A percentile compares a stretch with the other conserved stretches of the same genome.
phyloP scores from a whole-genome alignment of 169 alveolate genomes.

The Eimeria tenella region DNA sequence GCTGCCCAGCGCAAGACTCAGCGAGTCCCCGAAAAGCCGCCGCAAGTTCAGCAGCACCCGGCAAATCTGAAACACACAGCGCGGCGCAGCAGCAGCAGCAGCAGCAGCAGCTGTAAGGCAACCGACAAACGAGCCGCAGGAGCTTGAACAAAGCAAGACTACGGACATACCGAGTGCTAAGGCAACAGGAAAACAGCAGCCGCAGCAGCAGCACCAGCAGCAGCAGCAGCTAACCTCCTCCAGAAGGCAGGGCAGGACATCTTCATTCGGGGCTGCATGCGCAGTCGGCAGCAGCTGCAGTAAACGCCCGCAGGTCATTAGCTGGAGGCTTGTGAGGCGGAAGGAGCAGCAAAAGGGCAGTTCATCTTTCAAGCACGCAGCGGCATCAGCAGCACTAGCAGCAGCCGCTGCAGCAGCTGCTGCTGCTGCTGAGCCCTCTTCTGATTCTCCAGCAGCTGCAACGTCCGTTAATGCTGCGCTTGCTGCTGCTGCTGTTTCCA shows the following conservation, averaged over 20 bases:
- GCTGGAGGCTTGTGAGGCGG: conserved; percentile 38
- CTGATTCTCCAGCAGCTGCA: no score
- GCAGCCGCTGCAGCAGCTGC: conserved; percentile 14
- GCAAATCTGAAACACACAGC: neutral
- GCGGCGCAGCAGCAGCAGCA: neutral
- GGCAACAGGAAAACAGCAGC: neutral
- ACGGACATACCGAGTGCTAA: neutral
- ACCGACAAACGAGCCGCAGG: neutral
- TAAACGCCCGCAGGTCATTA: conserved; percentile 18
- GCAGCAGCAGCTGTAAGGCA: neutral
- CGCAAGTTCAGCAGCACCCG: conserved; percentile 4
- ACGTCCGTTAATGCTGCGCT: neutral
- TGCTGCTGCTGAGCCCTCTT: neutral
- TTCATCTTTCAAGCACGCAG: conserved; percentile 37
- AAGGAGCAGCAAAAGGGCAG: conserved; percentile 34
- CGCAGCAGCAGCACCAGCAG: conserved; percentile 11
- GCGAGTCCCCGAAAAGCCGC: conserved; percentile 35
- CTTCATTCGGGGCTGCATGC: neutral
- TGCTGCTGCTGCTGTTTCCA: neutral
- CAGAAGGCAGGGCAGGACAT: neutral
- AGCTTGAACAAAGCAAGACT: neutral
- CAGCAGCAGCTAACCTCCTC: conserved; percentile 20
- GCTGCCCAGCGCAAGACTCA: conserved; percentile 37
- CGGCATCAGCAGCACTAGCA: neutral
- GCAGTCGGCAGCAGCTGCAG: conserved; percentile 43